phyloP scores from a whole-genome alignment of 2,329 filamentous ascomycete species.

The Diaporthe sp. region DNA sequence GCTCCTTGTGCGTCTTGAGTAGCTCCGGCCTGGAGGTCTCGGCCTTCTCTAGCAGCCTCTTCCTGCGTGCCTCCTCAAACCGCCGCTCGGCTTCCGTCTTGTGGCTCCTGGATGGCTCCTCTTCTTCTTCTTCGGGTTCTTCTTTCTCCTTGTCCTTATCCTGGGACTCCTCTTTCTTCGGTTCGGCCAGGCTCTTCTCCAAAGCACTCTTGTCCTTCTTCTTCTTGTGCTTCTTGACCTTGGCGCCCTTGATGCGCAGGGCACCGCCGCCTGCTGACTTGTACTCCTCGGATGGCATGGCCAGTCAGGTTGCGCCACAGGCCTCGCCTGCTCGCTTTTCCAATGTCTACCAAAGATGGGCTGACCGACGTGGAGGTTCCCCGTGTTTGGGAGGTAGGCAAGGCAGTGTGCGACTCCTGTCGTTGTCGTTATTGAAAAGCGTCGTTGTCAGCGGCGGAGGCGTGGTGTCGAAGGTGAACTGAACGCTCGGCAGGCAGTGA shows the following conservation, averaged over 20 bases:
- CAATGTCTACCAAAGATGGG: too few species aligned
- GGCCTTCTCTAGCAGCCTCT: slow-evolving; percentile 84
- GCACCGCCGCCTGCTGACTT: slow-evolving; percentile 75
- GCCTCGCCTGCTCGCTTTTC: neutral
- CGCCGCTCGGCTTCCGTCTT: slow-evolving; percentile 90
- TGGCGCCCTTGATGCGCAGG: slow-evolving; percentile 86
- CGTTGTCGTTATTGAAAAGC: neutral
- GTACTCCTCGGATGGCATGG: slow-evolving; percentile 84
- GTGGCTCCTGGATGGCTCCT: slow-evolving; percentile 47
- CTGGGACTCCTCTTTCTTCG: slow-evolving; percentile 52
- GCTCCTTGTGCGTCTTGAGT: slow-evolving; percentile 96
- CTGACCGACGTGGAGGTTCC: neutral
- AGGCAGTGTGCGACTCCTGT: neutral
- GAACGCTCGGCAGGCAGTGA: slow-evolving; percentile 13
- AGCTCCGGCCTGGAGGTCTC: slow-evolving; percentile 78
- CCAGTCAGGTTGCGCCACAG: neutral
- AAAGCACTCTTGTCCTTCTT: slow-evolving; percentile 65
- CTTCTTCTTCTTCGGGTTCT: slow-evolving; percentile 48
- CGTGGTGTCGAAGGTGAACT: neutral
- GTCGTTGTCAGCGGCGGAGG: neutral
- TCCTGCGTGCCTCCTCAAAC: slow-evolving; percentile 84
- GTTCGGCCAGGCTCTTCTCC: slow-evolving; percentile 58
- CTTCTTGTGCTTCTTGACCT: slow-evolving; percentile 73
- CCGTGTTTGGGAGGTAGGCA: neutral
- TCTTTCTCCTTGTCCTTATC: slow-evolving; percentile 43